Evolutionary conservation across 345 rosid species (phyloP).

Genomic region (Gossypium bickii): DNA sequence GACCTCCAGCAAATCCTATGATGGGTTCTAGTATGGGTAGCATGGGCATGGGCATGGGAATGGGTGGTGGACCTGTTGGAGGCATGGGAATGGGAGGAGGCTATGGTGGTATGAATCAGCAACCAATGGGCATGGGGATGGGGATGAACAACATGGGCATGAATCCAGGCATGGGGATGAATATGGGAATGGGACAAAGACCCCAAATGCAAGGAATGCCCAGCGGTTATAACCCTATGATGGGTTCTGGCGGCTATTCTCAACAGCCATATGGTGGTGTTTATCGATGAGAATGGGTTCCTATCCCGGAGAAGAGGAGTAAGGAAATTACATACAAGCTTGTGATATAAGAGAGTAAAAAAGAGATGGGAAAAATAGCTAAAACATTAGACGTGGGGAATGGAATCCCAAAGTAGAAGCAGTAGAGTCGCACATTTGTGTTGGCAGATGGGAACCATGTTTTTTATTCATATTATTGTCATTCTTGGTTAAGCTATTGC

Average conservation of each 20-base stretch:
- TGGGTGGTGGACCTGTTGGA: constrained; percentile 34
- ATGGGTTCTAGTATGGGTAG: constrained; percentile 51
- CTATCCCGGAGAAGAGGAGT: not conserved
- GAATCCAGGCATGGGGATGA: constrained; percentile 35
- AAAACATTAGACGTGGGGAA: constrained; percentile 3
- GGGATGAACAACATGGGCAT: constrained; percentile 35
- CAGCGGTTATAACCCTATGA: constrained; percentile 69
- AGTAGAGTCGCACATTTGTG: constrained; percentile 3
- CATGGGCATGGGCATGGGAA: constrained; percentile 42
- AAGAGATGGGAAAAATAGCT: constrained; percentile 9
- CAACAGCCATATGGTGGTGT: constrained; percentile 85
- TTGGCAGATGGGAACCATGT: not conserved
- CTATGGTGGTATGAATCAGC: constrained; percentile 17
- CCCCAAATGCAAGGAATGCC: constrained; percentile 59
- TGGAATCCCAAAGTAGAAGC: not conserved
- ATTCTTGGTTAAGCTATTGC: constrained; percentile 3
- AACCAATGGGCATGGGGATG: constrained; percentile 24
- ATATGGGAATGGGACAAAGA: constrained; percentile 60
- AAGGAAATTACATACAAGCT: constrained; percentile 8
- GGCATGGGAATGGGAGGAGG: constrained; percentile 40
- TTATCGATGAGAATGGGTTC: constrained; percentile 46
- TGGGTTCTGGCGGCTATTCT: constrained; percentile 65
- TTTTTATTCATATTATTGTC: not conserved
- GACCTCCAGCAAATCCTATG: constrained; percentile 57
- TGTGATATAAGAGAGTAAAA: constrained; percentile 9